A percentile compares a stretch with the other conserved stretches of the same genome.
phyloP scores from a whole-genome alignment of 1,284 basidiomycete genomes.

The Melampsora americana region DNA sequence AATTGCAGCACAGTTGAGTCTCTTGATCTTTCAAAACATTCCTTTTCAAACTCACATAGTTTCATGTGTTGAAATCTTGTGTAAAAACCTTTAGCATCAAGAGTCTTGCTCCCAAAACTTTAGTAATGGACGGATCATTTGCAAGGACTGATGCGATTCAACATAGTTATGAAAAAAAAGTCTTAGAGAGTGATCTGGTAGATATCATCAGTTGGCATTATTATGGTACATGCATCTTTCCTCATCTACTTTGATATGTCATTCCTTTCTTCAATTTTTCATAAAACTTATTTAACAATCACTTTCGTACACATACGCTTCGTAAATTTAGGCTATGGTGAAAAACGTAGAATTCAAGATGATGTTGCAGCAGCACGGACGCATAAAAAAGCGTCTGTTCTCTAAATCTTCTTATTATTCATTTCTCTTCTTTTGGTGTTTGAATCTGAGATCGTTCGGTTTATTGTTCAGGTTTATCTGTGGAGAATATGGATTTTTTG shows the following conservation, averaged over 20 bases:
- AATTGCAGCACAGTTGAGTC: constrained; percentile 45
- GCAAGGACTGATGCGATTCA: constrained; percentile 49
- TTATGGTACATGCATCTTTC: constrained; percentile 46
- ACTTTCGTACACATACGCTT: not conserved
- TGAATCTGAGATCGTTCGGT: not conserved
- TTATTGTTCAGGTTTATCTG: constrained; percentile 48
- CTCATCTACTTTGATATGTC: not conserved
- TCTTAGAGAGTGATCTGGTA: constrained; percentile 47
- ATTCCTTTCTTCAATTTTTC: not conserved
- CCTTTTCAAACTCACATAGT: not conserved
- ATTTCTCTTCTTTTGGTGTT: not conserved
- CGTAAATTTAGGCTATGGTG: constrained; percentile 44
- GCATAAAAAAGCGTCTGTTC: constrained; percentile 48
- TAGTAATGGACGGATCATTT: constrained; percentile 53
- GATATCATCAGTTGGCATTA: constrained; percentile 52
- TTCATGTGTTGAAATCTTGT: not conserved
- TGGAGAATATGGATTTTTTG: constrained; percentile 53
- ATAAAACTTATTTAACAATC: not conserved
- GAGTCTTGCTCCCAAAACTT: constrained; percentile 49
- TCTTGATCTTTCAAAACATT: not conserved
- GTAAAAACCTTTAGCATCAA: constrained; percentile 47
- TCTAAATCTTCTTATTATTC: not conserved
- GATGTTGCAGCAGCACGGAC: constrained; percentile 48
- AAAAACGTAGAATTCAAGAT: constrained; percentile 48
- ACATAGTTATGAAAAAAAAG: constrained; percentile 48